Evolutionary conservation across 768 basidiomycete genomes (phyloP).

Genomic region (Polyporus arcularius): DNA sequence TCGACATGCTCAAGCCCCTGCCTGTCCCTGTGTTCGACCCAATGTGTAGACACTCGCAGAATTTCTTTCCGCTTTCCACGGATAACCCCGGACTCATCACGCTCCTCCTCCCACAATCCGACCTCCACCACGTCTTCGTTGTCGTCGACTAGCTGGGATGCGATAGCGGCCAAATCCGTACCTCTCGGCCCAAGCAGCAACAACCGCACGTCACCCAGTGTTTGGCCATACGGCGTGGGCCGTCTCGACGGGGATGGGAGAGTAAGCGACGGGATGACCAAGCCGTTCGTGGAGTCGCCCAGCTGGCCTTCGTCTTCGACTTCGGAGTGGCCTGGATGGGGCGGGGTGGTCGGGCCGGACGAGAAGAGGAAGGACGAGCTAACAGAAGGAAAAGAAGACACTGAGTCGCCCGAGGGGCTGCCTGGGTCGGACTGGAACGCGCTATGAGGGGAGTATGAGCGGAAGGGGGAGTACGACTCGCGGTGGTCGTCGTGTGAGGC

Average conservation of each 20-base stretch:
- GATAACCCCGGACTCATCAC: slow-evolving; percentile 33
- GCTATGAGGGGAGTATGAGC: slow-evolving; percentile 50
- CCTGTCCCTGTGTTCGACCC: slow-evolving; percentile 65
- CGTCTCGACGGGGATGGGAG: slow-evolving; percentile 62
- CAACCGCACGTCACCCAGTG: slow-evolving; percentile 60
- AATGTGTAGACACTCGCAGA: slow-evolving; percentile 66
- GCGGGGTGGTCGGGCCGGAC: slow-evolving; percentile 68
- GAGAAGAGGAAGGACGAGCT: slow-evolving; percentile 80
- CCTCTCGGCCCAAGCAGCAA: slow-evolving; percentile 53
- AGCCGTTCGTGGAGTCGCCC: slow-evolving; percentile 44
- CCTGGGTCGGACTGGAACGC: slow-evolving; percentile 58
- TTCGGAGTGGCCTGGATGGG: slow-evolving; percentile 47
- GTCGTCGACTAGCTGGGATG: slow-evolving; percentile 47
- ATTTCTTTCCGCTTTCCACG: slow-evolving; percentile 26
- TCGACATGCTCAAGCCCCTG: slow-evolving; percentile 70
- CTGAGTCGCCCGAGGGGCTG: slow-evolving; percentile 60
- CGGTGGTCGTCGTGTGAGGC: not conserved
- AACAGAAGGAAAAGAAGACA: slow-evolving; percentile 72
- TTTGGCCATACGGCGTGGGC: slow-evolving; percentile 70
- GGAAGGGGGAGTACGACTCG: slow-evolving; percentile 32
- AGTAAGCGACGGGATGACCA: slow-evolving; percentile 70
- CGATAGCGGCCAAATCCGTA: slow-evolving; percentile 46
- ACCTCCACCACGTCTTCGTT: slow-evolving; percentile 71
- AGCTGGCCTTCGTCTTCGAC: slow-evolving; percentile 20
- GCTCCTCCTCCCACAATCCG: slow-evolving; percentile 55